Evolutionary conservation across 2,329 filamentous ascomycete genomes (phyloP).

Genomic region (Emergomyces orientalis): DNA sequence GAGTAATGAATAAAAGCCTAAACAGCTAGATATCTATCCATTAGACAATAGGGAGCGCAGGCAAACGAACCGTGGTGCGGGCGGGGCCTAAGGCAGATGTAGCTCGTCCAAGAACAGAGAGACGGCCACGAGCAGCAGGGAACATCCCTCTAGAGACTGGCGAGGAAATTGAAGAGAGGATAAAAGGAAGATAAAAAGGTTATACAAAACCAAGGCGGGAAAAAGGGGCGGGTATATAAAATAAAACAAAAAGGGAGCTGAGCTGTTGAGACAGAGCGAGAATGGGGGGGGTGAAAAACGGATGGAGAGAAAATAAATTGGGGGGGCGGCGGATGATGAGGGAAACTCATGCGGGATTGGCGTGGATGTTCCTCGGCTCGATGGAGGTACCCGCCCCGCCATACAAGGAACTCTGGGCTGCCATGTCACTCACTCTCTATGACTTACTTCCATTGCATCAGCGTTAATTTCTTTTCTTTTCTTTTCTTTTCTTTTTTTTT

Average conservation of each 20-base stretch:
- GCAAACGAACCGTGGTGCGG: conserved; percentile 26
- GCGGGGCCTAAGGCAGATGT: conserved; percentile 26
- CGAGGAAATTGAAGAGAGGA: conserved; percentile 3
- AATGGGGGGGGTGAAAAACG: too few relatives aligned
- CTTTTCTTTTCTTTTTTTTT: too few relatives aligned
- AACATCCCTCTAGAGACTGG: conserved; percentile 27
- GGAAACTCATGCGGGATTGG: too few relatives aligned
- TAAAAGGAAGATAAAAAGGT: conserved; percentile 12
- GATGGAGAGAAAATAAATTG: background rate
- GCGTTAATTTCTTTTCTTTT: too few relatives aligned
- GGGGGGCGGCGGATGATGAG: background rate
- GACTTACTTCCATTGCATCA: too few relatives aligned
- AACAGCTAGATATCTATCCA: background rate
- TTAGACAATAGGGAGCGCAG: background rate
- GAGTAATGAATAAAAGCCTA: background rate
- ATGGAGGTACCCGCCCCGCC: conserved; percentile 1
- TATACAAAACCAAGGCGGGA: background rate
- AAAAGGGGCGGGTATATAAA: background rate
- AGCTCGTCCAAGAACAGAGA: conserved; percentile 33
- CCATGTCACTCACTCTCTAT: background rate
- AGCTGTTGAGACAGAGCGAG: conserved; percentile 6
- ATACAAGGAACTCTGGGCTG: background rate
- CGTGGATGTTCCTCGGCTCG: conserved; percentile 3
- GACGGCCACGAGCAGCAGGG: conserved; percentile 36
- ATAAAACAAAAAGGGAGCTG: conserved; percentile 9